A percentile compares a stretch with the other conserved stretches of the same genome.
Evolutionary conservation across 2,329 filamentous ascomycete genomes (phyloP).

Genomic region (Clonostachys rosea): DNA sequence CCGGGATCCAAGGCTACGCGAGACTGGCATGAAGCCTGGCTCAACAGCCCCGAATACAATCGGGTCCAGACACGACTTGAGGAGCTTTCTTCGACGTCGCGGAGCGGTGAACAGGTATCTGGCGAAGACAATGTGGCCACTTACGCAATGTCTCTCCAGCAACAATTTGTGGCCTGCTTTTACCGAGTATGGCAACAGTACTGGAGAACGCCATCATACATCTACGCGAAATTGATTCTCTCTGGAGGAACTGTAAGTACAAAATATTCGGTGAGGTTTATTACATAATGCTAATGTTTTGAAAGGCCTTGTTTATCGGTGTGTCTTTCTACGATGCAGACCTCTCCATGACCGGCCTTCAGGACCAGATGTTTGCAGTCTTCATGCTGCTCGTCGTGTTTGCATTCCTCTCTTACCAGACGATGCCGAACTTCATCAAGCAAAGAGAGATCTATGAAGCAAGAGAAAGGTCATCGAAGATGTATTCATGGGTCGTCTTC

Average conservation of each 20-base stretch:
- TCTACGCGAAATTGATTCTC: slow-evolving; percentile 72
- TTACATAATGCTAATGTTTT: slow-evolving; percentile 42
- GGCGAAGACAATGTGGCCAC: slow-evolving; percentile 31
- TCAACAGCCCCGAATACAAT: slow-evolving; percentile 55
- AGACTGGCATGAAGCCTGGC: slow-evolving; percentile 75
- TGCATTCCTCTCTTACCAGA: slow-evolving; percentile 65
- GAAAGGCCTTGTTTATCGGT: slow-evolving; percentile 65
- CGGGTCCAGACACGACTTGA: slow-evolving; percentile 62
- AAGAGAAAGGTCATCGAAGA: slow-evolving; percentile 67
- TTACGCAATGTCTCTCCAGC: slow-evolving; percentile 23
- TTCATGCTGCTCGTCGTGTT: slow-evolving; percentile 64
- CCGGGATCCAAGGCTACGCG: slow-evolving; percentile 39
- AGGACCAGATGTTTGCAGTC: slow-evolving; percentile 71
- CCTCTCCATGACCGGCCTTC: slow-evolving; percentile 61
- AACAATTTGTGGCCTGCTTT: slow-evolving; percentile 56
- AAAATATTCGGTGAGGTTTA: slow-evolving; percentile 72
- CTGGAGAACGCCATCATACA: slow-evolving; percentile 72
- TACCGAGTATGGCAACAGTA: slow-evolving; percentile 67
- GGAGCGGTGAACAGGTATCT: background rate
- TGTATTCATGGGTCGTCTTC: slow-evolving; percentile 76
- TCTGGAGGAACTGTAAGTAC: slow-evolving; percentile 63
- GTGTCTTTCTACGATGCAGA: slow-evolving; percentile 73
- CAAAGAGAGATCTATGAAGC: slow-evolving; percentile 70
- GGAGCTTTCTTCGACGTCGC: slow-evolving; percentile 27
- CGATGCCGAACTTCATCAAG: slow-evolving; percentile 71